Base-by-base conservation (phyloP, 2,329 filamentous ascomycete genomes). In the Penicillium hordei region DNA sequence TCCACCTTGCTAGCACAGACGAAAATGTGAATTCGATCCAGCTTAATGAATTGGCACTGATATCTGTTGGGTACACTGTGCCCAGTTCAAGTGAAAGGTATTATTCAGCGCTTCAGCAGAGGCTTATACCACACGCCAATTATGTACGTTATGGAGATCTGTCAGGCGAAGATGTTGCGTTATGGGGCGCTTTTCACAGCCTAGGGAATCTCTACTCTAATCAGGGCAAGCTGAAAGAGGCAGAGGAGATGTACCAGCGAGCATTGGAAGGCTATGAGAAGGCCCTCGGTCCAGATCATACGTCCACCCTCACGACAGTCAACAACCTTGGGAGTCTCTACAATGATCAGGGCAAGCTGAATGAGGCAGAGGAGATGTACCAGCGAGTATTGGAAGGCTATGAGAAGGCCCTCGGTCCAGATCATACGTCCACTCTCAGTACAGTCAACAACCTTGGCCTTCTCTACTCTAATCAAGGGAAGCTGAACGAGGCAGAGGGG, bases 291-390 rank as follows among this genome's bases (percentile, higher is more conserved):
- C n/a, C n/a, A n/a, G n/a, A 67, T 43, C 60, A 71, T 48, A 48
- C 38, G 17, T 59, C 46, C 7, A 70, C 65, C 15, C 61, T 69
- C 13, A 5, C 27, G 21, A 56, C 58, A 25, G 56, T 63, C 31
- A 57, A 59, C 17, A 59, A 54, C 39, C 48, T 65, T 29, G 62
- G 61, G 7, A n/a, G n/a, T 40, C 54, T 65, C 25, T 65, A 64
- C 55, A 31, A 34, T 54, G 42, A 51, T 19, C 60, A 58, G 31
- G 52, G 52, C 2, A 55, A 45, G 38, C n/a, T 66, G 13, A 40
- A 55, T 10, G 61, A 64, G 59, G 65, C 65, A 27, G 65, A 67
- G 48, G 31, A n/a, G n/a, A n/a, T n/a, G n/a, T n/a, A n/a, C n/a
- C n/a, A n/a, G n/a, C n/a, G n/a, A n/a, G n/a, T n/a, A n/a, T n/a